Evolutionary conservation across 495 filamentous ascomycete genomes (phyloP).

Genomic region (Emericellopsis terricola): DNA sequence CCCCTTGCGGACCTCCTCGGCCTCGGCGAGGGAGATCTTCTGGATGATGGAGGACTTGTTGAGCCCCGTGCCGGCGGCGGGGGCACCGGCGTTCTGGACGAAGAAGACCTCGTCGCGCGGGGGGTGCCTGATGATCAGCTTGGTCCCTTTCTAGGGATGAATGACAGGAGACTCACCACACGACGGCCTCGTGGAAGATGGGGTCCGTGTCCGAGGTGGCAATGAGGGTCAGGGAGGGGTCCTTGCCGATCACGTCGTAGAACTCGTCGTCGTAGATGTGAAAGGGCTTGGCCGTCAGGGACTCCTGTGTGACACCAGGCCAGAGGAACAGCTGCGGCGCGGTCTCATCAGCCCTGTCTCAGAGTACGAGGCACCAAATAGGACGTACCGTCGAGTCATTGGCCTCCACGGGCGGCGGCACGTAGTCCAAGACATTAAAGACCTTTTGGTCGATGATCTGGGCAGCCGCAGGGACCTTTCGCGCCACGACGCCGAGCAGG

Average conservation of each 20-base stretch:
- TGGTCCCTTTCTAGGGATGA: background rate
- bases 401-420: too few species aligned
- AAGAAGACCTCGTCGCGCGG: conserved; percentile 33
- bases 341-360: too few species aligned
- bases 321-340: conserved; percentile 19
- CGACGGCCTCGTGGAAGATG: conserved; percentile 31
- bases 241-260: conserved; percentile 20
- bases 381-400: too few species aligned
- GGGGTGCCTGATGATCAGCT: conserved; percentile 14
- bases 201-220: conserved; percentile 20
- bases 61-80: conserved; percentile 26
- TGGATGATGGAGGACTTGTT: conserved; percentile 30
- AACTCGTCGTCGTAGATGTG: conserved; percentile 28
- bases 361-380: too few species aligned
- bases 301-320: conserved; percentile 13
- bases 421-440: too few species aligned
- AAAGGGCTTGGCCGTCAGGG: conserved; percentile 20
- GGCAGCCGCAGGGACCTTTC: too few species aligned
- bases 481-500: too few species aligned
- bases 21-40: conserved; percentile 27
- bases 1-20: conserved; percentile 16
- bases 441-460: too few species aligned
- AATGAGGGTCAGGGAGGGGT: conserved; percentile 25
- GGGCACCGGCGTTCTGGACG: conserved; percentile 28
- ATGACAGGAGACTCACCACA: conserved; percentile 19